These are phyloP conservation scores for Sambucus nigra DNA, from an alignment of 129 eudicot species.

Conservation along the genomic window DNA sequence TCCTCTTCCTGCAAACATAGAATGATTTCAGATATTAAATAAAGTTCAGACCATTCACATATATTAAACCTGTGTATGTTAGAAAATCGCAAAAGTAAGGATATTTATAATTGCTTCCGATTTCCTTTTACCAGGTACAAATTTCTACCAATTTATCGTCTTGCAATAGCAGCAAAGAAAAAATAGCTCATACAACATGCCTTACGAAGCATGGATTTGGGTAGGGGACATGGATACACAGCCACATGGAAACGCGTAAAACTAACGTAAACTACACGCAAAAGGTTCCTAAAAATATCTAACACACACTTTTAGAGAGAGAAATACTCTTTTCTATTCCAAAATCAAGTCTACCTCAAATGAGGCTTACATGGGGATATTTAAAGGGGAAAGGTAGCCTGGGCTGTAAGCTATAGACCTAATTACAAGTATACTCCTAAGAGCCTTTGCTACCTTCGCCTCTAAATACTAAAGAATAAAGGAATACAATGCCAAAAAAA, in stretches of 20 bases:
- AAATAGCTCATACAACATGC: too few species aligned
- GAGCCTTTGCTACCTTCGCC: too few species aligned
- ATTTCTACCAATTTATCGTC: background rate
- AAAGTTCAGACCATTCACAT: background rate
- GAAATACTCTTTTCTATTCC: too few species aligned
- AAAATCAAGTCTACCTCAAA: too few species aligned
- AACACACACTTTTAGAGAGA: too few species aligned
- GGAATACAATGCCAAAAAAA: too few species aligned
- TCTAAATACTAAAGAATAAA: too few species aligned
- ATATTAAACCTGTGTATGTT: constrained; percentile 5
- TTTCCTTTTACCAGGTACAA: background rate
- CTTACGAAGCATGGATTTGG: background rate
- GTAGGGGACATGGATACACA: background rate
- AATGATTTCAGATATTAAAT: background rate
- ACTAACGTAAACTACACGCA: background rate
- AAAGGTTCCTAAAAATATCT: too few species aligned
- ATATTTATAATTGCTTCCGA: background rate
- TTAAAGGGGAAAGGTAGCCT: too few species aligned
- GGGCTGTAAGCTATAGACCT: too few species aligned
- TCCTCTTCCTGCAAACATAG: constrained; percentile 63
- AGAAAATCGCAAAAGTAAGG: background rate
- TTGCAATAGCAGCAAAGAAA: background rate
- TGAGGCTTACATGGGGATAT: too few species aligned
- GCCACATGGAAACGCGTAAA: background rate
- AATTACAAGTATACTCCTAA: too few species aligned